Base-by-base conservation (phyloP, 257 asterid genomes). In the Nicotiana tabacum region DNA sequence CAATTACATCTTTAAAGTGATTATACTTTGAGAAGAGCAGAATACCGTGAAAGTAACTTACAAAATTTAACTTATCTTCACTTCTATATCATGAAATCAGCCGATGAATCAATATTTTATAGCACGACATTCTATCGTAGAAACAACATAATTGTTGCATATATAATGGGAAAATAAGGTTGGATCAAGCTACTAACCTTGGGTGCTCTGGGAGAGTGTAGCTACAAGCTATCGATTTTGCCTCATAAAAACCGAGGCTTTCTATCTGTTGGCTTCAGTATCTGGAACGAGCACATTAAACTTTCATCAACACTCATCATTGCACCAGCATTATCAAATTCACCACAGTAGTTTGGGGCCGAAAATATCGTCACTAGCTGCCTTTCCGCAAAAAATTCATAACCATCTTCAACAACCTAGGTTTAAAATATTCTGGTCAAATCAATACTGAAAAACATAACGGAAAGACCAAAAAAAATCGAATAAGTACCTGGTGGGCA, bases 401-500 rank as follows among this genome's bases (percentile, higher is more conserved):
- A 93, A 68, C 97, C 97, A 83, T 93, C 97, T 87, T 93, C 97
- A 72, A 93, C 97, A 81, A 93, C 97, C 97, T 93, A 89, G 80
- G 56, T 66, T 82, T 17, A 64, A 77, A 77, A 83, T 24, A 66
- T 55, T 55, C 76, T 65, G 46, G 58, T 43, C 29, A 82, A 85
- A 51, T 43, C 21, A 81, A 83, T 15, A 48, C 61, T 58, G 77
- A 66, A 39, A 51, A 51, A 15, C 67, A 60, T 65, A 32, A 67
- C 62, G 85, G 12, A 32, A 83, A 51, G 66, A 21, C 56, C 77
- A 77, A 17, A 82, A 39, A 30, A 46, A 72, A 18, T 48, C 65
- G n/a, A 39, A 85, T n/a, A n/a, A 74, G 48, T 87, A 90, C 97
- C 89, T 92, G 97, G 81, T 92, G 97, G 62, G 97, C 97, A 82